Base-by-base conservation (phyloP, 371 early-diverging fungal genomes). In the Mortierella sp. region DNA sequence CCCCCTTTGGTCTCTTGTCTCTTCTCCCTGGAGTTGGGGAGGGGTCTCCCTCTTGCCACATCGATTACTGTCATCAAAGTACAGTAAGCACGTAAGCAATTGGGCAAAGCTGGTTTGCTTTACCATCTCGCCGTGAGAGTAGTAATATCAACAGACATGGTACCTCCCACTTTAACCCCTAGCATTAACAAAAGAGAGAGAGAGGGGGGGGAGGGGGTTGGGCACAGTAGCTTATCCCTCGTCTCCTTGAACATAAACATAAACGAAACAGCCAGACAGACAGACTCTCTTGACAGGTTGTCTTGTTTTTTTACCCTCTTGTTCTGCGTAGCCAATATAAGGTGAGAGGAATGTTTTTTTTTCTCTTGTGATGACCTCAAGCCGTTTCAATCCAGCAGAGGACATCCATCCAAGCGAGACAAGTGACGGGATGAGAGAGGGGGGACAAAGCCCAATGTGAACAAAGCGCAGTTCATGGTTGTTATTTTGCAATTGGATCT, bases 301-400 rank as follows among this genome's bases (percentile, higher is more conserved):
- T 55, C 16, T 16, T 55, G 26, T 53, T 31, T 16, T 13, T 58
- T 0, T 48, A 8, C 9, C 58, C 34, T 19, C 37, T 34, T 22
- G 14, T 22, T 34, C 37, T 58, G 61, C 61, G 61, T 58, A 58
- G 61, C 45, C 66, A 64, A 64, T 41, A 31, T 58, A 58, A 58
- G 61, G 61, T 58, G 34, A 31, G 58, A 58, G 61, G 61, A 58
- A 58, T 58, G 61, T 58, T 19, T 41, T 64, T 31, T 64, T 64
- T 64, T 26, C 41, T 64, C 40, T 64, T 41, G 24, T 64, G 37
- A 39, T 39, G 34, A 58, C n/a, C 10, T 0, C n/a, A n/a, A n/a
- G n/a, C n/a, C n/a, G n/a, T n/a, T n/a, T n/a, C n/a, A n/a, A n/a
- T n/a, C n/a, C n/a, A n/a, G n/a, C n/a, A n/a, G n/a, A n/a, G n/a